Evolutionary conservation across 345 rosid genomes (phyloP), one percentile per base, ranked within the genome.

Genomic region (Laguncularia racemosa): DNA sequence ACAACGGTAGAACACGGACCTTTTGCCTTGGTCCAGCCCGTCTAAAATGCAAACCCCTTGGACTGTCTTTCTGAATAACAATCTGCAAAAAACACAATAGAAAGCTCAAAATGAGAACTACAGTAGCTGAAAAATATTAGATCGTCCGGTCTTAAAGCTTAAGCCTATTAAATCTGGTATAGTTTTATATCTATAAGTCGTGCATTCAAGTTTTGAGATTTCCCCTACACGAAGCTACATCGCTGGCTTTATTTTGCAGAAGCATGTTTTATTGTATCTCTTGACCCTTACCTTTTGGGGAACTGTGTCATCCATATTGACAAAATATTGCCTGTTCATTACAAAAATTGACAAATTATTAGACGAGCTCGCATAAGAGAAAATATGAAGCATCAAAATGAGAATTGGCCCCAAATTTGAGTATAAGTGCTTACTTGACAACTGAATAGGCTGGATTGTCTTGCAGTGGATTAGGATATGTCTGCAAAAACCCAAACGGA

Each of bases 1-100:
- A 16, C 10, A 13, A 17, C 12, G 15, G 33, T 48, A 48, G 21
- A 3, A 33, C 12, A 13, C 38, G 12, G 20, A 74, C 79, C 77
- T 71, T 71, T 56, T 74, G 79, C 4, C 77, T 70, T 21, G 83
- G 79, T 48, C 79, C 79, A 17, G 82, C 82, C 49, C 82, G 72
- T 19, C 82, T 63, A 50, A 78, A 78, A 59, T 78, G 82, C 38
- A 61, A 59, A 47, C 76, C 79, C 28, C 77, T 66, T 13, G 75
- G 71, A 60, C 72, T 67, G 17, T 71, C 67, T 50, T 63, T 74
- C 1, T 71, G 74, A 51, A 74, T 74, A 18, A 71, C 83, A 26
- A 78, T 57, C 83, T 78, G 59, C 17, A 38, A 16, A 63, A 21
- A 18, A 11, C 21, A 53, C 16, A 20, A 53, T 15, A 11, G 17